phyloP scores from a whole-genome alignment of 345 rosid species.

The Excoecaria agallocha region DNA sequence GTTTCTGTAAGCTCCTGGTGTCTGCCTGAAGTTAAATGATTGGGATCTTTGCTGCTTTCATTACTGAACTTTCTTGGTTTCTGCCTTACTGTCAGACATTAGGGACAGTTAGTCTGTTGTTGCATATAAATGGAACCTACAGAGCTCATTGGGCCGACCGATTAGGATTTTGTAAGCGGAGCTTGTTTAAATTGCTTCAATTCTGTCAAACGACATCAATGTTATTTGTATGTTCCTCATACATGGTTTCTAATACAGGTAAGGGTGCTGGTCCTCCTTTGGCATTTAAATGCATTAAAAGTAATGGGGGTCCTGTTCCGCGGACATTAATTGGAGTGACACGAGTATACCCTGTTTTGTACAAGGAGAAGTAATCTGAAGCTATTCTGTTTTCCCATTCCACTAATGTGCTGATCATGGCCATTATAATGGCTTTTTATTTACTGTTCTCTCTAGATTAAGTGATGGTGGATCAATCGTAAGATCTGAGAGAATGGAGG shows the following conservation, averaged over 20 bases:
- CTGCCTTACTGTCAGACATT: constrained; percentile 59
- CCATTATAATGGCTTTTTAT: constrained; percentile 6
- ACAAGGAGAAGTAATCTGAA: constrained; percentile 74
- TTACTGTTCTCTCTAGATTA: constrained; percentile 43
- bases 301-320: constrained; percentile 82
- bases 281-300: constrained; percentile 86
- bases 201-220: constrained; percentile 2
- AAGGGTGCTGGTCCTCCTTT: constrained; percentile 63
- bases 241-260: constrained; percentile 45
- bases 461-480: constrained; percentile 58
- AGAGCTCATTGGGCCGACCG: constrained; percentile 95
- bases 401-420: constrained; percentile 16
- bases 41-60: constrained; percentile 21
- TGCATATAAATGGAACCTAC: constrained; percentile 88
- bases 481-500: constrained; percentile 86
- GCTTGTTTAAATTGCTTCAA: constrained; percentile 15
- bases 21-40: constrained; percentile 16
- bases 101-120: constrained; percentile 46
- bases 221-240: constrained; percentile 19
- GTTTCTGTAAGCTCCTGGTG: constrained; percentile 38
- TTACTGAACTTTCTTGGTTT: constrained; percentile 11
- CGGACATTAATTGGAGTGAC: constrained; percentile 77
- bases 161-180: constrained; percentile 81
- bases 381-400: constrained; percentile 14
- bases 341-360: constrained; percentile 80